Evolutionary conservation across 331 rosid genomes (phyloP), one percentile per base, ranked within the genome.

Genomic region (Stylosanthes scabra): DNA sequence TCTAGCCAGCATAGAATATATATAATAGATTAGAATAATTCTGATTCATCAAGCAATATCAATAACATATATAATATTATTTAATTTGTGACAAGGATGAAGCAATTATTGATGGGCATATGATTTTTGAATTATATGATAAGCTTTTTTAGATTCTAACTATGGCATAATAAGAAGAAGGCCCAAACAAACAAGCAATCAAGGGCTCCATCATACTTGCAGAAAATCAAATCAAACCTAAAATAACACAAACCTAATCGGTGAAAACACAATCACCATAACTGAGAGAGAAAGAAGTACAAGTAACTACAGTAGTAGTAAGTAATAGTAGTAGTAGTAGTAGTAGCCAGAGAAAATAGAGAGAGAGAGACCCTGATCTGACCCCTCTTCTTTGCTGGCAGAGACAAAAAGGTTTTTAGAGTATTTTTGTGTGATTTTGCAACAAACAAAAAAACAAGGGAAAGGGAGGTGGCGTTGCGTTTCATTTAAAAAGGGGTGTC

Each of bases 191-290:
- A 4, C 31, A 20, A 55, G 56, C 25, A 54, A 12, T 10, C 12
- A 55, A 29, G 13, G 16, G 42, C 60, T 55, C 13, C 51, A 46
- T 13, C 7, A 14, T 47, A 6, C 14, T 13, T 13, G 66, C 16
- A 42, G 39, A 20, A 20, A 20, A 20, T 20, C 1, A 20, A 70
- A 71, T 64, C 40, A 12, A 15, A 70, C 54, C 82, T 77, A 71
- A 78, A 63, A 78, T n/a, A 42, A 78, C 25, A 42, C 31, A 55
- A 72, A 63, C 55, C 57, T 14, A 52, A 59, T 45, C 76, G 47
- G 65, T 50, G 65, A 69, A 50, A 20, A 20, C 25, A 1, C 25
- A 20, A 20, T 20, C 25, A 20, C 25, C 25, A 20, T 73, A 12
- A 57, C 47, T 75, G 46, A 61, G 25, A 31, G 31, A 8, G 58